Conservation (phyloP, 2,329 filamentous ascomycete genomes). For the Rugonectria rugulosa region DNA sequence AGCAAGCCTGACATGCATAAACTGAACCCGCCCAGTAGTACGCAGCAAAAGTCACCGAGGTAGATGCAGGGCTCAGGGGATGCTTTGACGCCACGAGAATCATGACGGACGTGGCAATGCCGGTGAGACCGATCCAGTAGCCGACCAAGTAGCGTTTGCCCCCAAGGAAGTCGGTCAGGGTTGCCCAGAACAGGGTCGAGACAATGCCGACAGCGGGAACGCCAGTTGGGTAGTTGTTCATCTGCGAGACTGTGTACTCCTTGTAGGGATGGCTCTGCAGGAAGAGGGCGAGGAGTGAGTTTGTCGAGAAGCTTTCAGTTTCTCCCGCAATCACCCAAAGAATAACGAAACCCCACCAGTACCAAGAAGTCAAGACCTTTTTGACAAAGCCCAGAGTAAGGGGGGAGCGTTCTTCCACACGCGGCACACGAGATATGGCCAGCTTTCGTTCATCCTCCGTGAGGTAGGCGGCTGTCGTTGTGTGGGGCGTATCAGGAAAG, state of each 20-base stretch:
- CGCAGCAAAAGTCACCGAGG: conserved; percentile 65
- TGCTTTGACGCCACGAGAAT: conserved; percentile 61
- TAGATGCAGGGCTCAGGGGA: conserved; percentile 50
- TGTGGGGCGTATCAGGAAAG: conserved; percentile 54
- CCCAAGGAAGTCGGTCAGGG: conserved; percentile 69
- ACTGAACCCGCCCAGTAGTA: conserved; percentile 76
- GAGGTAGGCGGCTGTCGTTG: conserved; percentile 43
- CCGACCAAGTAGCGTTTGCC: conserved; percentile 72
- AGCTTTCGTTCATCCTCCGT: conserved; percentile 37
- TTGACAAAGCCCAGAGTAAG: conserved; percentile 28
- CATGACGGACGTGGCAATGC: conserved; percentile 67
- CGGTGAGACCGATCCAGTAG: conserved; percentile 72
- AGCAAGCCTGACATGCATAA: conserved; percentile 77
- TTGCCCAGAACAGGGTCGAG: conserved; percentile 76
- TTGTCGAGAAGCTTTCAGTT: conserved; percentile 45
- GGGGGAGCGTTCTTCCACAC: conserved; percentile 7
- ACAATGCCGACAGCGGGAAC: conserved; percentile 19
- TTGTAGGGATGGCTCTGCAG: conserved; percentile 16
- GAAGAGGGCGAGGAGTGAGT: conserved; percentile 25
- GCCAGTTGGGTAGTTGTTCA: conserved; percentile 24
- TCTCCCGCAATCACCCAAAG: conserved; percentile 46
- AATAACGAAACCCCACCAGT: conserved; percentile 37
- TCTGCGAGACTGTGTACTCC: conserved; percentile 14
- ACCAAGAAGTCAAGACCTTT: conserved; percentile 21
- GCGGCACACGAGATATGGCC: conserved; percentile 9